phyloP scores from a whole-genome alignment of 1,139 yeast genomes.

The Lodderomyces elongisporus region DNA sequence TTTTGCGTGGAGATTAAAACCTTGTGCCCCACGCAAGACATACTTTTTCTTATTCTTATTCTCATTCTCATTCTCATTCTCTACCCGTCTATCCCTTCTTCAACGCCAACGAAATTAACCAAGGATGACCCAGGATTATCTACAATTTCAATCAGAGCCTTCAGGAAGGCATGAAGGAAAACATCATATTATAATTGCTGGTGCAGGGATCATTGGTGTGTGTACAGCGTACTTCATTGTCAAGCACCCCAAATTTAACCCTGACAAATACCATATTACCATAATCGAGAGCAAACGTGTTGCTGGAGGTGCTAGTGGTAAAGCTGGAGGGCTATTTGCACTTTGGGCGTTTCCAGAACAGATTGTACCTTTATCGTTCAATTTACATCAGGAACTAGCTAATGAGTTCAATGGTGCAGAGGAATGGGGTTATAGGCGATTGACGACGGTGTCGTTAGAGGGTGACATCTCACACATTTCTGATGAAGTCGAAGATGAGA shows the following conservation, averaged over 20 bases:
- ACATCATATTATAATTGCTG: constrained; percentile 69
- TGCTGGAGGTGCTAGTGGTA: constrained; percentile 97
- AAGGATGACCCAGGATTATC: constrained; percentile 25
- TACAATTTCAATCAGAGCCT: constrained; percentile 39
- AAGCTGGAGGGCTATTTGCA: constrained; percentile 93
- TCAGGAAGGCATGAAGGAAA: constrained; percentile 58
- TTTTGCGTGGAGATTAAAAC: too few species aligned
- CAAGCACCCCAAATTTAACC: constrained; percentile 73
- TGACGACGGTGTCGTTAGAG: constrained; percentile 82
- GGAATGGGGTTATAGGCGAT: constrained; percentile 90
- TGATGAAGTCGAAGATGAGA: constrained; percentile 8
- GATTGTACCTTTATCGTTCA: constrained; percentile 83
- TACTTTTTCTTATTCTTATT: too few species aligned
- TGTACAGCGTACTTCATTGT: constrained; percentile 90
- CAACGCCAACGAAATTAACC: too few species aligned
- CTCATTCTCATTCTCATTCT: too few species aligned
- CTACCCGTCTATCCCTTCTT: too few species aligned
- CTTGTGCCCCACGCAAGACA: too few species aligned
- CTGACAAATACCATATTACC: constrained; percentile 71
- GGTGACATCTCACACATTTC: constrained; percentile 57
- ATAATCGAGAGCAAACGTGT: constrained; percentile 87
- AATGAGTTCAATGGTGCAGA: constrained; percentile 72
- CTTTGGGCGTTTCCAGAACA: constrained; percentile 97
- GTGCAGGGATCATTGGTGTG: constrained; percentile 96
- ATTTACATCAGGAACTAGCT: constrained; percentile 78